Evolutionary conservation across 352 stramenopile genomes (phyloP).

Genomic region (Thraustochytrium sp.): DNA sequence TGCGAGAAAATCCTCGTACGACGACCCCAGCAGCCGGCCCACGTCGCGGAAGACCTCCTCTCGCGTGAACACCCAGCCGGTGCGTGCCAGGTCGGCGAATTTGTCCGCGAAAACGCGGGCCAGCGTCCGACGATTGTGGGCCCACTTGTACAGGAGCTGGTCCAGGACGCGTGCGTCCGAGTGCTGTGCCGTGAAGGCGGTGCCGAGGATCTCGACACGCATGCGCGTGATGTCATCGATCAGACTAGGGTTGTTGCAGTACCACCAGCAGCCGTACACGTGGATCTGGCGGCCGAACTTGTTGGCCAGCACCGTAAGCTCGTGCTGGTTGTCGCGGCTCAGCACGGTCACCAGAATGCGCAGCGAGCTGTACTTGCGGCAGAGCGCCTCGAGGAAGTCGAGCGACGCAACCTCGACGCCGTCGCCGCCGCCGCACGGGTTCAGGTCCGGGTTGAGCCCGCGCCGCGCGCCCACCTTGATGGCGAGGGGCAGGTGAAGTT

Average conservation of each 20-base stretch:
- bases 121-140: slow-evolving; percentile 79
- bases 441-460: slow-evolving; percentile 69
- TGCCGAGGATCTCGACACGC: slow-evolving; percentile 85
- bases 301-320: slow-evolving; percentile 81
- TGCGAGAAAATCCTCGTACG: slow-evolving; percentile 84
- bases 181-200: slow-evolving; percentile 86
- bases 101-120: slow-evolving; percentile 73
- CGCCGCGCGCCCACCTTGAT: slow-evolving; percentile 86
- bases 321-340: slow-evolving; percentile 84
- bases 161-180: slow-evolving; percentile 85
- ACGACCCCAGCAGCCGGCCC: slow-evolving; percentile 67
- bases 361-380: slow-evolving; percentile 72
- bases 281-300: slow-evolving; percentile 86
- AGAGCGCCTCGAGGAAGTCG: slow-evolving; percentile 73
- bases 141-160: slow-evolving; percentile 91
- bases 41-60: slow-evolving; percentile 75
- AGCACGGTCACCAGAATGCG: slow-evolving; percentile 91
- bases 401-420: slow-evolving; percentile 82
- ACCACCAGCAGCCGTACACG: slow-evolving; percentile 71
- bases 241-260: slow-evolving; percentile 91
- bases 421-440: slow-evolving; percentile 66
- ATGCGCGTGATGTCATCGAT: slow-evolving; percentile 74
- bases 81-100: slow-evolving; percentile 72
- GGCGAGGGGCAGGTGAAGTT: slow-evolving; percentile 76
- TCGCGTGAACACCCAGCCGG: slow-evolving; percentile 75